Percentiles rank a stretch among this genome's conserved stretches.
phyloP scores from a whole-genome alignment of 441 rosid species.

The Rhodomyrtus psidioides region DNA sequence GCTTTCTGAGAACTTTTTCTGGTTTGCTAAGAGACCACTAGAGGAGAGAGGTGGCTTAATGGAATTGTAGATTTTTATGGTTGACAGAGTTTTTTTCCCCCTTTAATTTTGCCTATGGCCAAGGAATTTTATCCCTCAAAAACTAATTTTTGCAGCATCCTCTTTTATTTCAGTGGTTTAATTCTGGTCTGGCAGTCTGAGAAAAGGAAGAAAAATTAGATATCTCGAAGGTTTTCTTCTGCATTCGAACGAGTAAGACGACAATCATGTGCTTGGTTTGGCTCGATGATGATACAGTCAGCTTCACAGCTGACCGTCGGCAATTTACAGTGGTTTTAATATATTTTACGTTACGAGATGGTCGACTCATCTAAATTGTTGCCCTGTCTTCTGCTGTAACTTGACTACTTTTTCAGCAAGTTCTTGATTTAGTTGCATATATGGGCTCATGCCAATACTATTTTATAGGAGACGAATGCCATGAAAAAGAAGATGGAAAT shows the following conservation, averaged over 20 bases:
- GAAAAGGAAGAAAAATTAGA: neutral
- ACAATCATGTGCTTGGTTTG: neutral
- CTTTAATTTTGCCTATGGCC: neutral
- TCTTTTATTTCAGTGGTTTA: neutral
- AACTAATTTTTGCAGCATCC: neutral
- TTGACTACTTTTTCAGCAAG: neutral
- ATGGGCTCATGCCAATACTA: neutral
- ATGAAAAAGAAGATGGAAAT: conserved; percentile 40
- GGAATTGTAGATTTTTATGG: neutral
- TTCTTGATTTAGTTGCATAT: neutral
- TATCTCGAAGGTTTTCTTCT: neutral
- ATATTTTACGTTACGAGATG: neutral
- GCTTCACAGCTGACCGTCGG: neutral
- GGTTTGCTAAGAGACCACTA: neutral
- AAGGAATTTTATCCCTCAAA: neutral
- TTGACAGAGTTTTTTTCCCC: neutral
- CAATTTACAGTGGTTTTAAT: neutral
- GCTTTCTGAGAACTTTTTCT: neutral
- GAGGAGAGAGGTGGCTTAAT: neutral
- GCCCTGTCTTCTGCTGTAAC: neutral
- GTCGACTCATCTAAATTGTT: neutral
- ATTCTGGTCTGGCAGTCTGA: neutral
- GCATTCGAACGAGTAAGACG: neutral
- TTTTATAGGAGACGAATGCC: conserved; percentile 57
- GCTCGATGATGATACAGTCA: neutral